These are phyloP conservation scores for Pulveroboletus sp. DNA, from an alignment of 768 basidiomycete genomes.

Conservation along the genomic window DNA sequence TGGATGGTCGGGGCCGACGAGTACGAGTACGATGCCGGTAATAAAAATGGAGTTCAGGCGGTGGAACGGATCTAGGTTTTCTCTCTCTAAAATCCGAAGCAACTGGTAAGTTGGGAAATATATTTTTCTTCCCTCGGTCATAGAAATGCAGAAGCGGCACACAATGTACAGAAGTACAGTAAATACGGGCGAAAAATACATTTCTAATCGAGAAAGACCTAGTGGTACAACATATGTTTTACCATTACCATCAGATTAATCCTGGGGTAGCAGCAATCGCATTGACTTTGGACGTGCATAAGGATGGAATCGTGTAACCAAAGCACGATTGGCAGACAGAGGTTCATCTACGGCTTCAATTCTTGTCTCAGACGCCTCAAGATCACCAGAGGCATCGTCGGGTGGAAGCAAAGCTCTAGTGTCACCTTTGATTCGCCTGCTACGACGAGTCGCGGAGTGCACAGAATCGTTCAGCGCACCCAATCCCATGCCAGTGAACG, in stretches of 20 bases:
- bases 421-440: slow-evolving; percentile 8
- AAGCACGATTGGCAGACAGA: slow-evolving; percentile 1
- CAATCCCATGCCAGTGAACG: slow-evolving; percentile 1
- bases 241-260: slow-evolving; percentile 1
- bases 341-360: slow-evolving; percentile 15
- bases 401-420: slow-evolving; percentile 10
- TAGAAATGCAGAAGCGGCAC: neutral
- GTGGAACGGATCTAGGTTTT: too few relatives aligned
- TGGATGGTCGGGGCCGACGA: too few relatives aligned
- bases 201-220: neutral
- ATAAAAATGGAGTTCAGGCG: too few relatives aligned
- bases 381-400: slow-evolving; percentile 12
- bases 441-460: neutral
- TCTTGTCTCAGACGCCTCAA: neutral
- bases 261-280: slow-evolving; percentile 18
- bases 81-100: too few relatives aligned
- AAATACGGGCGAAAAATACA: neutral
- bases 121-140: neutral
- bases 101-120: neutral
- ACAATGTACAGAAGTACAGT: neutral
- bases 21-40: too few relatives aligned
- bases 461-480: neutral
- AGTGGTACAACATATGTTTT: neutral
- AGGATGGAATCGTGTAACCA: slow-evolving; percentile 14
- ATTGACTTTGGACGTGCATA: slow-evolving; percentile 14